These are phyloP conservation scores for Malus fusca DNA, from an alignment of 306 rosid genomes.

Conservation along the genomic window DNA sequence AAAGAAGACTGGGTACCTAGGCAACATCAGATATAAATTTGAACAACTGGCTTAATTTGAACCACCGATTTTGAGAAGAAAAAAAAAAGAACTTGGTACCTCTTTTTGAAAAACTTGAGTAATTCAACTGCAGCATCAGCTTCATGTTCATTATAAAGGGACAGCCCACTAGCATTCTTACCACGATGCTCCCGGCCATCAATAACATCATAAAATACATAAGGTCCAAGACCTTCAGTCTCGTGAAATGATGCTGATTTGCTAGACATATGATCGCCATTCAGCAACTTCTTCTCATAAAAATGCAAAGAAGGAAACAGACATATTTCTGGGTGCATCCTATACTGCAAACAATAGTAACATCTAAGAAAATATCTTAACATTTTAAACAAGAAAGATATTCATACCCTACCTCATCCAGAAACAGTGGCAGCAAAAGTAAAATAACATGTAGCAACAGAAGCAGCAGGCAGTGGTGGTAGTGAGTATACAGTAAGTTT, in stretches of 20 bases:
- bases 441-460: neutral
- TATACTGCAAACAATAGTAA: conserved; percentile 61
- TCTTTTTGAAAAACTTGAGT: conserved; percentile 56
- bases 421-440: neutral
- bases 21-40: neutral
- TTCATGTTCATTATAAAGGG: conserved; percentile 86
- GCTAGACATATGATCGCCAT: conserved; percentile 60
- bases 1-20: conserved; percentile 22
- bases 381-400: conserved; percentile 7
- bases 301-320: conserved; percentile 86
- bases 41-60: too few relatives aligned
- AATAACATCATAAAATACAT: conserved; percentile 67
- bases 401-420: conserved; percentile 2
- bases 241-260: conserved; percentile 77
- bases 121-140: conserved; percentile 88
- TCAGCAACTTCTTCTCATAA: conserved; percentile 75
- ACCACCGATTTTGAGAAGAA: neutral
- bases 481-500: neutral
- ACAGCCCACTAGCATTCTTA: conserved; percentile 62
- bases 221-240: conserved; percentile 74
- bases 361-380: conserved; percentile 17
- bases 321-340: conserved; percentile 98
- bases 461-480: neutral
- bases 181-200: conserved; percentile 77
- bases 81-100: conserved; percentile 20